Evolutionary conservation across 23 red algal genomes (phyloP).

Genomic region (Gracilaria caudata): DNA sequence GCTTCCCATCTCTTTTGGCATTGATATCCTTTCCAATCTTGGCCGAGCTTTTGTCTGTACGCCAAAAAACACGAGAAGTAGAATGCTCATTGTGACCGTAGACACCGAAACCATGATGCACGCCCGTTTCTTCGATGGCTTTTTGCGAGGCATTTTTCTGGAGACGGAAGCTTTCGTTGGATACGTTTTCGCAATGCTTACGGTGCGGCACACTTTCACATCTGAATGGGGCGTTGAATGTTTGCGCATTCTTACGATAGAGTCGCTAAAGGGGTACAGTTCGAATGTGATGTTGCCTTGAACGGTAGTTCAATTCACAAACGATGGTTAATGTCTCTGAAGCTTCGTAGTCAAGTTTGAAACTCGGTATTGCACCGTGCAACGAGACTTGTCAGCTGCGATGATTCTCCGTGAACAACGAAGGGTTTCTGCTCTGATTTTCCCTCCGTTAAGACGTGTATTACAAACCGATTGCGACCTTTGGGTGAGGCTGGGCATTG

Average conservation of each 20-base stretch:
- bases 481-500: neutral
- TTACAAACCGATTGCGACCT: neutral
- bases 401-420: neutral
- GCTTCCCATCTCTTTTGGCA: slow-evolving; percentile 28
- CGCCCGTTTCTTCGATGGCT: neutral
- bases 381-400: neutral
- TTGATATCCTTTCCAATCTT: slow-evolving; percentile 2
- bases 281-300: neutral
- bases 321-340: neutral
- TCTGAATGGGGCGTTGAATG: neutral
- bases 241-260: neutral
- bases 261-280: neutral
- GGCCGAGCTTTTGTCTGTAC: neutral
- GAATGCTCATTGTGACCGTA: neutral
- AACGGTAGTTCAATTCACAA: neutral
- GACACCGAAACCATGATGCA: neutral
- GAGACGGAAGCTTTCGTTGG: too few species aligned
- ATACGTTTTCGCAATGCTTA: neutral
- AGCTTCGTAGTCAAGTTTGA: neutral
- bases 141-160: slow-evolving; percentile 11
- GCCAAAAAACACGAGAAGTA: neutral
- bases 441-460: neutral
- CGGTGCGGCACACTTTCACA: neutral
- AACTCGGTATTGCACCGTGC: neutral
- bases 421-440: neutral